Evolutionary conservation across 108 stramenopile species (phyloP), one percentile per base, ranked within the genome.

Genomic region (Stephanodiscus minutulus): DNA sequence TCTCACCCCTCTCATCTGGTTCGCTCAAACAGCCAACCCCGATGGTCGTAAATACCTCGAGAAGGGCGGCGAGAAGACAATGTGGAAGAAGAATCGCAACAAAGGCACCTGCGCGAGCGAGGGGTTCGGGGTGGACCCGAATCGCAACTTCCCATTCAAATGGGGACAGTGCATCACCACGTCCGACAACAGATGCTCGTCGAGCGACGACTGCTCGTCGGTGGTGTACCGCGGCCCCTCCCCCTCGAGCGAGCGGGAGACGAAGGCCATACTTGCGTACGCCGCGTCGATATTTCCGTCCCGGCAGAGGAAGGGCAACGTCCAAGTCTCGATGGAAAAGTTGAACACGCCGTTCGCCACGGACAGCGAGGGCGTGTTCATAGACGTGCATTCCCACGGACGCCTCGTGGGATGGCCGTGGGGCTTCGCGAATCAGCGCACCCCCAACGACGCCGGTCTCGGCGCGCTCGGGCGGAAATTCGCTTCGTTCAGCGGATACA

Each of bases 71-170:
- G 58, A 59, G 33, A 31, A 37, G 18, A 37, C 11, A n/a, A 0
- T 59, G 15, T 59, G 58, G 58, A 59, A 59, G 20, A 59, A 59
- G 58, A 59, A 59, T 59, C 58, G 58, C 35, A 59, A 59, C n/a
- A 59, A 37, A 4, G 58, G 20, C n/a, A 59, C 33, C 5, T 59
- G 58, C 58, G 20, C 13, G 18, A 35, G 24, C 36, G 33, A 36
- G 35, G 3, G 10, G 18, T 59, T 18, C 20, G 64, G 64, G 31
- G 64, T 64, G 17, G 64, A 64, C 24, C 50, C 50, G 18, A 64
- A 64, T 46, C 8, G 64, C 9, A 64, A 64, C 18, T 64, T 64
- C 48, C 64, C 64, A 11, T 64, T 64, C 64, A 64, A 64, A 36
- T 64, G 64, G 64, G 64, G 64, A 0, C 8, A 59, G 33, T 59